A percentile compares a stretch with the other conserved stretches of the same genome.
Conservation (phyloP, 2,329 filamentous ascomycete species). For the Epichloe bromicola region DNA sequence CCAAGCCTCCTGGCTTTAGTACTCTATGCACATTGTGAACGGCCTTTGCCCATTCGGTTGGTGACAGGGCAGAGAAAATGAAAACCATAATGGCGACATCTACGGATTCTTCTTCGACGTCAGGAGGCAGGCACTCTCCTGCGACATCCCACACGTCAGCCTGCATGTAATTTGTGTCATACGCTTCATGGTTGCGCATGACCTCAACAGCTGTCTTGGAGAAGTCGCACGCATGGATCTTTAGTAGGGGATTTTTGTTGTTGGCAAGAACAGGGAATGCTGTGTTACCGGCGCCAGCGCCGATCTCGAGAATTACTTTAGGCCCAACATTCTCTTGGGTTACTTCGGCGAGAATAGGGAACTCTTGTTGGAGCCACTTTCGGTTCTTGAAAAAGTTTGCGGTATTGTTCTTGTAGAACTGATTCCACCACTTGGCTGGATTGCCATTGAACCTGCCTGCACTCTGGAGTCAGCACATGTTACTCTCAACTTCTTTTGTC, state of each 20-base stretch:
- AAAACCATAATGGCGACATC: slow-evolving; percentile 94
- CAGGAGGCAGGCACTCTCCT: slow-evolving; percentile 59
- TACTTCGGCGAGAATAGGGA: slow-evolving; percentile 71
- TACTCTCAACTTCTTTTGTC: background rate
- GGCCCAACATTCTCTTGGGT: slow-evolving; percentile 57
- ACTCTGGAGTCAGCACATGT: slow-evolving; percentile 25
- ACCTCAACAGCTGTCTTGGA: slow-evolving; percentile 90
- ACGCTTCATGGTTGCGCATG: slow-evolving; percentile 69
- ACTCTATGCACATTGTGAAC: slow-evolving; percentile 69
- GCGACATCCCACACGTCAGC: slow-evolving; percentile 94
- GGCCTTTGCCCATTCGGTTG: slow-evolving; percentile 70
- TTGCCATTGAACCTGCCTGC: slow-evolving; percentile 72
- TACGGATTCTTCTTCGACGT: slow-evolving; percentile 62
- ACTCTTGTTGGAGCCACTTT: slow-evolving; percentile 95
- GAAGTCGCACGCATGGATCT: slow-evolving; percentile 90
- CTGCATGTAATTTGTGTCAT: slow-evolving; percentile 58
- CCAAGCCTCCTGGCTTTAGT: slow-evolving; percentile 82
- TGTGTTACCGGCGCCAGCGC: slow-evolving; percentile 90
- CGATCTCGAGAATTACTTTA: slow-evolving; percentile 71
- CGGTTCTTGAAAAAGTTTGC: slow-evolving; percentile 98
- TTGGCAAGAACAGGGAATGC: slow-evolving; percentile 79
- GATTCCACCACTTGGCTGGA: slow-evolving; percentile 94
- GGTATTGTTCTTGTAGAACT: slow-evolving; percentile 96
- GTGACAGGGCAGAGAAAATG: slow-evolving; percentile 86
- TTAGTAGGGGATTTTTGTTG: slow-evolving; percentile 72